Evolutionary conservation across 2,329 filamentous ascomycete genomes (phyloP).

Genomic region (Fusarium caatingaense): DNA sequence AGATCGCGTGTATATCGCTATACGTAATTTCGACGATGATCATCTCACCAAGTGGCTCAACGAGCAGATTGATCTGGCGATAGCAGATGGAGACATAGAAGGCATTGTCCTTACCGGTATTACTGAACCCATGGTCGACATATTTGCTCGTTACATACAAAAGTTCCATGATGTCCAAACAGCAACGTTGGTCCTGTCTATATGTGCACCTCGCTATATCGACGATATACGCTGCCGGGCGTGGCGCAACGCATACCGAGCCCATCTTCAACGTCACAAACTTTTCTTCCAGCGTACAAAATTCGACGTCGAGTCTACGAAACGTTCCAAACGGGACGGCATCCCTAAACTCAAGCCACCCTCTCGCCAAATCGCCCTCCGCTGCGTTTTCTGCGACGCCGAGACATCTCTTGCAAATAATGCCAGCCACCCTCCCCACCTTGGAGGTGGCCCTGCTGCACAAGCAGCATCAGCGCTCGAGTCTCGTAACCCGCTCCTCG

Average conservation of each 20-base stretch:
- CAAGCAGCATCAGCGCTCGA: conserved; percentile 48
- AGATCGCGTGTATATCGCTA: conserved; percentile 79
- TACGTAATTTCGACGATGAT: conserved; percentile 72
- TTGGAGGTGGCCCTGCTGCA: conserved; percentile 21
- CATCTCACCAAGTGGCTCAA: conserved; percentile 75
- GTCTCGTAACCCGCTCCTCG: conserved; percentile 66
- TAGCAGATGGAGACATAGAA: conserved; percentile 77
- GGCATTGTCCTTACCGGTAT: conserved; percentile 83
- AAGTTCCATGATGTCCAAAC: conserved; percentile 84
- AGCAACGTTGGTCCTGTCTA: conserved; percentile 78
- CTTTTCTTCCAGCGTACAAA: conserved; percentile 79
- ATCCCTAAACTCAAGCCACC: conserved; percentile 58
- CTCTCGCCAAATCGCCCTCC: conserved; percentile 76
- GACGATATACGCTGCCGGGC: conserved; percentile 79
- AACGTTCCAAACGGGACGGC: conserved; percentile 73
- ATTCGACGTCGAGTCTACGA: conserved; percentile 82
- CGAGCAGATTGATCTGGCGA: conserved; percentile 70
- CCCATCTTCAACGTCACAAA: conserved; percentile 78
- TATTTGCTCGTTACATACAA: conserved; percentile 80
- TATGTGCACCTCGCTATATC: conserved; percentile 80
- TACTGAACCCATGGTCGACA: conserved; percentile 76
- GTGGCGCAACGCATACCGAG: conserved; percentile 79
- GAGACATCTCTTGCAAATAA: conserved; percentile 63
- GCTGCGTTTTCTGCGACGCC: conserved; percentile 81
- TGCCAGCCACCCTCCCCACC: conserved; percentile 22